phyloP scores from a whole-genome alignment of 208 protist genomes.

The Acanthamoeba lenticulata region DNA sequence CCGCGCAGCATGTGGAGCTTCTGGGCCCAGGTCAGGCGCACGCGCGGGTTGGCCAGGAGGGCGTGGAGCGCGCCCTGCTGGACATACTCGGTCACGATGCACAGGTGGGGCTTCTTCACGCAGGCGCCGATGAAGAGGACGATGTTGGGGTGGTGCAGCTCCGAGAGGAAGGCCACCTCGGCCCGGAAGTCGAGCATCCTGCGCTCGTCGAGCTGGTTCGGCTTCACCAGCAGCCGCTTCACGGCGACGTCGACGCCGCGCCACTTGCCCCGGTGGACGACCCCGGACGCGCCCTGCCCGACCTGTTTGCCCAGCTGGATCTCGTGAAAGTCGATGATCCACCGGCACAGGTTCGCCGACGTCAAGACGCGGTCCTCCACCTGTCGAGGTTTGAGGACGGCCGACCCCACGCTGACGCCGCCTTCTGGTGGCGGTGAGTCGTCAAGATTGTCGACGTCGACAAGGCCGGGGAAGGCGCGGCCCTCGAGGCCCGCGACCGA shows the following conservation, averaged over 20 bases:
- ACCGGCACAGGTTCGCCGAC: background rate
- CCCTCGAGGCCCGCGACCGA: background rate
- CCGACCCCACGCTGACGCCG: background rate
- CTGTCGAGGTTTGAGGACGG: background rate
- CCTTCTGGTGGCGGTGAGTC: background rate
- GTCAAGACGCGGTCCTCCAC: background rate
- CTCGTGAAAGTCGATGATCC: background rate
- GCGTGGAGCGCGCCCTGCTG: conserved; percentile 67
- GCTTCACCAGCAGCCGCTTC: conserved; percentile 58
- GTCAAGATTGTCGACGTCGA: background rate
- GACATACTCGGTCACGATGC: conserved; percentile 80
- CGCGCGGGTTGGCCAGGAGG: conserved; percentile 55
- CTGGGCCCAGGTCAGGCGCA: background rate
- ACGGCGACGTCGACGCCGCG: conserved; percentile 76
- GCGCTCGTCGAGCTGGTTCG: conserved; percentile 65
- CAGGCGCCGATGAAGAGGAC: conserved; percentile 77
- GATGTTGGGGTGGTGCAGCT: conserved; percentile 77
- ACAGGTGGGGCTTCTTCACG: conserved; percentile 74
- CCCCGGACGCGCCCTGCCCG: conserved; percentile 68
- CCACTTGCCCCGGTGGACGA: conserved; percentile 76
- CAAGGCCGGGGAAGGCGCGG: background rate
- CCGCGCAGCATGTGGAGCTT: background rate
- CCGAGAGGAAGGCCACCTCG: conserved; percentile 72
- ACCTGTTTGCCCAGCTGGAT: conserved; percentile 51
- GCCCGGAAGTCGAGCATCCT: conserved; percentile 73